phyloP scores from a whole-genome alignment of 345 rosid species.

The Eucalyptus decipiens region DNA sequence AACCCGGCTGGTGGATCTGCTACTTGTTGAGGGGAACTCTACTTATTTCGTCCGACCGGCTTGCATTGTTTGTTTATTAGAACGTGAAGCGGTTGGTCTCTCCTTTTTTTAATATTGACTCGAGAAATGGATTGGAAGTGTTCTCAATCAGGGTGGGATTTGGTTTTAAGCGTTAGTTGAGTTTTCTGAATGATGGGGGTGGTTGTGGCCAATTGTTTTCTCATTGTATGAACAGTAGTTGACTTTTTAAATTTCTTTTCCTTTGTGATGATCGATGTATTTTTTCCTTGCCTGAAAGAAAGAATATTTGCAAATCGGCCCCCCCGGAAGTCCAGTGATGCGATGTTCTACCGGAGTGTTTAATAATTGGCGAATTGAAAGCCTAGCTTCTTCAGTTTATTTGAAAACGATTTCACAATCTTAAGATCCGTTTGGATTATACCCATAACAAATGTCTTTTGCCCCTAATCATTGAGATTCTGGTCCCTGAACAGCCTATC shows the following conservation, averaged over 20 bases:
- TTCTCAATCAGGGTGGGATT: background rate
- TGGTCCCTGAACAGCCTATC: background rate
- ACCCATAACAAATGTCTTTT: background rate
- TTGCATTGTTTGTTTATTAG: background rate
- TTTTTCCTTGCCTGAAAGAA: background rate
- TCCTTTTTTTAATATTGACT: background rate
- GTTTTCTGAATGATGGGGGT: background rate
- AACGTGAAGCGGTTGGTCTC: background rate
- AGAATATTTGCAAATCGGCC: background rate
- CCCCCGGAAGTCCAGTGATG: background rate
- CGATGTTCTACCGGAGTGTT: background rate
- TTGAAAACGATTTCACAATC: background rate
- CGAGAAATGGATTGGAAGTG: background rate
- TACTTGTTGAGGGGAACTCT: background rate
- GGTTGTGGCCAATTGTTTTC: background rate
- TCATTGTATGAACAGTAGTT: background rate
- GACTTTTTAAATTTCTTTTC: background rate
- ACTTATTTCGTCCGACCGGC: too few species aligned
- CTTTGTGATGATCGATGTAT: background rate
- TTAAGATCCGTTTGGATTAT: background rate
- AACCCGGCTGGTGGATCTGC: background rate
- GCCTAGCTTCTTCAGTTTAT: background rate
- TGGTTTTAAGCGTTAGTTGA: background rate
- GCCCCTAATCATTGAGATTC: background rate
- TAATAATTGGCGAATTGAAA: background rate